Evolutionary conservation across 805 yeast genomes (phyloP), one percentile per base, ranked within the genome.

Genomic region (Yarrowia sp.): DNA sequence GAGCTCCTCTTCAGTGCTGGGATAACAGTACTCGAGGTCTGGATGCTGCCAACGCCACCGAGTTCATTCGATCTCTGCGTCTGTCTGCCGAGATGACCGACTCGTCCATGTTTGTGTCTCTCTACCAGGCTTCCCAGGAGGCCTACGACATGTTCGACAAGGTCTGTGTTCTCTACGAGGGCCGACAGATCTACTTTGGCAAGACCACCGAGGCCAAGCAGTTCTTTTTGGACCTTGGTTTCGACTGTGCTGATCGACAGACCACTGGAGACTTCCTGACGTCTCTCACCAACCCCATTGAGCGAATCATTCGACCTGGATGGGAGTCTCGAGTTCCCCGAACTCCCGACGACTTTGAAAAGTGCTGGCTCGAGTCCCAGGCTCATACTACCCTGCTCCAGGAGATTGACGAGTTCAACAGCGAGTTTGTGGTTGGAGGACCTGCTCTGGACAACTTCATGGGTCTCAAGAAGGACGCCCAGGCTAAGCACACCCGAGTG

Each of bases 251-350:
- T 19, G 77, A 76, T 43, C 81, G 87, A 71, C 86, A 82, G 73
- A 83, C 88, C 33, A 82, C 86, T 56, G 85, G 85, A 22, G 87
- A 83, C 71, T 84, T 77, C 73, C 75, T 84, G 71, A 83, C 87
- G 3, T 80, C 86, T 8, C 73, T 83, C 64, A 83, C 88, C 8
- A 78, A 81, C 67, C 85, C 87, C 30, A 66, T 72, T 26, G 87
- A 83, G 73, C 79, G 88, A 71, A 71, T 78, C 14, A 73, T 76
- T 9, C 68, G 69, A 33, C 67, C 71, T 16, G 86, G 85, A 1
- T 80, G 65, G 66, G 83, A 84, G 66, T 68, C 74, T 62, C 74
- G 73, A 49, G 85, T 83, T 33, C 88, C 88, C 49, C 74, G 76
- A 64, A 82, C 88, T 3, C 79, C 83, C 7, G 71, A 71, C 41